Conservation (phyloP, 2,329 filamentous ascomycete genomes). For the Fusarium virguliforme region DNA sequence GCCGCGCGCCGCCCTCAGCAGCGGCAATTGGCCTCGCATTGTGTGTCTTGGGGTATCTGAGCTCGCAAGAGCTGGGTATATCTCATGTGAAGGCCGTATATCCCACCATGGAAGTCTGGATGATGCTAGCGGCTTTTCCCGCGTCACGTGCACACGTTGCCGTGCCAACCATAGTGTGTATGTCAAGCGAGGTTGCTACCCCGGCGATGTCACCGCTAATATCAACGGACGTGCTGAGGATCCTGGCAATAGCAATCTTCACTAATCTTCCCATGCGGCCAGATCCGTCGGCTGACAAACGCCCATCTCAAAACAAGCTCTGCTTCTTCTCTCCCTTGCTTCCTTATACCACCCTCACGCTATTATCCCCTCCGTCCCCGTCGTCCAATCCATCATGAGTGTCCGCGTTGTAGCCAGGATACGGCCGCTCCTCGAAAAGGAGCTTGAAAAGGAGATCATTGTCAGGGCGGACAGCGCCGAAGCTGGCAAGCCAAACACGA, state of each 20-base stretch:
- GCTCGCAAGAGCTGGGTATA: conserved; percentile 41
- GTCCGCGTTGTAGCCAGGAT: conserved; percentile 93
- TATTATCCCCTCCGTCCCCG: conserved; percentile 12
- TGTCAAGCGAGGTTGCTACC: conserved; percentile 1
- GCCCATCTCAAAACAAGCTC: conserved; percentile 34
- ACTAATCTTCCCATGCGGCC: conserved; percentile 42
- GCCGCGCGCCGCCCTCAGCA: conserved; percentile 57
- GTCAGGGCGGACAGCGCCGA: conserved; percentile 78
- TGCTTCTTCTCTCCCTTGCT: conserved; percentile 27
- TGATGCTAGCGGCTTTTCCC: conserved; percentile 54
- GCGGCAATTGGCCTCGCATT: conserved; percentile 64
- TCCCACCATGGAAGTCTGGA: conserved; percentile 35
- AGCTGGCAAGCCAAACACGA: conserved; percentile 72
- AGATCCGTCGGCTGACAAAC: conserved; percentile 50
- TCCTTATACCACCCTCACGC: conserved; percentile 26
- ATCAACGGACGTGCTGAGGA: conserved; percentile 10
- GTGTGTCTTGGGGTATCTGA: conserved; percentile 40
- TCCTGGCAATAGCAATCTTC: conserved; percentile 28
- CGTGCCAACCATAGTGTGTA: conserved; percentile 45
- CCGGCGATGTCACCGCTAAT: background rate
- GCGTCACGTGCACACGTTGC: conserved; percentile 51
- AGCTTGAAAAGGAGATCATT: conserved; percentile 90
- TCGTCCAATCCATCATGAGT: conserved; percentile 60
- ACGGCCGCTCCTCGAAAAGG: conserved; percentile 87
- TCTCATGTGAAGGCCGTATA: conserved; percentile 31